A percentile compares a stretch with the other conserved stretches of the same genome.
Evolutionary conservation across 2,329 filamentous ascomycete genomes (phyloP).

Genomic region (Epichloe scottii): DNA sequence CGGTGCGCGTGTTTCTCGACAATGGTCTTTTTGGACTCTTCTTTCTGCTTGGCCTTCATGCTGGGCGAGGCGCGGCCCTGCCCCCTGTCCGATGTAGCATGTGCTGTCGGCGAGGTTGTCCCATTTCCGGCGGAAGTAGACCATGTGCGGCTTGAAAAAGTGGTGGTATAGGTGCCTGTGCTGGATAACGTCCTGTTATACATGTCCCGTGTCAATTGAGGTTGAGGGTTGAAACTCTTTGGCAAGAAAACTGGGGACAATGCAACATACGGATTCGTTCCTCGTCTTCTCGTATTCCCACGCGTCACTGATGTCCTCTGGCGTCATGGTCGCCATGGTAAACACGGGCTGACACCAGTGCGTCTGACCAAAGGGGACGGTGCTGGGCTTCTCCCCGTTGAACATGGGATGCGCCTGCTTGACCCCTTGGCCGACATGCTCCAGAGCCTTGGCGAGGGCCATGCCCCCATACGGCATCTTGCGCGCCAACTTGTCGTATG

Average conservation of each 20-base stretch:
- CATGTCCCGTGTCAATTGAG: background rate
- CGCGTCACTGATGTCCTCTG: constrained; percentile 36
- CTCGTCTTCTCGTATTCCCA: constrained; percentile 42
- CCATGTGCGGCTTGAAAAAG: constrained; percentile 33
- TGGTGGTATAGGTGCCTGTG: constrained; percentile 37
- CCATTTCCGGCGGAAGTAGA: constrained; percentile 33
- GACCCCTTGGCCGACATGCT: constrained; percentile 31
- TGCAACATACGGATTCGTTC: constrained; percentile 26
- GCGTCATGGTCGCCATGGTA: constrained; percentile 43
- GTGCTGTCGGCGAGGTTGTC: constrained; percentile 38
- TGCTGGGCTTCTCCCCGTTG: constrained; percentile 41
- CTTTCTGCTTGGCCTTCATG: constrained; percentile 23
- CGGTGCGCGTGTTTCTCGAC: constrained; percentile 33
- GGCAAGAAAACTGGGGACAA: background rate
- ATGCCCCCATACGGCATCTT: constrained; percentile 39
- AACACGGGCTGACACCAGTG: constrained; percentile 47
- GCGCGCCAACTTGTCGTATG: constrained; percentile 33
- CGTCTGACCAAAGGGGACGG: constrained; percentile 32
- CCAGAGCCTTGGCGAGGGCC: constrained; percentile 34
- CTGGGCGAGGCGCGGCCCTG: constrained; percentile 21
- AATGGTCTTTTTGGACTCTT: constrained; percentile 25
- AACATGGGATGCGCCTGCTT: constrained; percentile 38
- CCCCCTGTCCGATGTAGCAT: constrained; percentile 29
- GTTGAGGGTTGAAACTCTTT: no score
- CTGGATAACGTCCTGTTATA: constrained; percentile 27